phyloP scores from a whole-genome alignment of 1,284 basidiomycete species.

The Pterulicium gracile region DNA sequence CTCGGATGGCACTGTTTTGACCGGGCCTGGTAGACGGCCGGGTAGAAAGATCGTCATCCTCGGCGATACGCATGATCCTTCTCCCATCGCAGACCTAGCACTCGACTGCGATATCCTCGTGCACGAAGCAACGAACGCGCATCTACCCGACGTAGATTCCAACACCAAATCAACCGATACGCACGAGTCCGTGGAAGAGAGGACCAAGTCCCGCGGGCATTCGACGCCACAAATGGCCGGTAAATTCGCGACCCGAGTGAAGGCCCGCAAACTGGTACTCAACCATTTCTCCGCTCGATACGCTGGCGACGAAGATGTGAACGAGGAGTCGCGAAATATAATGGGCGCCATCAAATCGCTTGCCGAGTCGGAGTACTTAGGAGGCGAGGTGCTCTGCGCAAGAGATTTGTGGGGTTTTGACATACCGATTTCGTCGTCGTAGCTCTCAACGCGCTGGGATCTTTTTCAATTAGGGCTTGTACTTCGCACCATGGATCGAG shows the following conservation, averaged over 20 bases:
- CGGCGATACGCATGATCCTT: conserved; percentile 76
- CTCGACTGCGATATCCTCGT: conserved; percentile 55
- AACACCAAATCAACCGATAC: conserved; percentile 47
- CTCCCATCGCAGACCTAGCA: conserved; percentile 46
- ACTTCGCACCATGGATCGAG: no score
- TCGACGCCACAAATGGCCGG: conserved; percentile 91
- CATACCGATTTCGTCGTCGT: conserved; percentile 21
- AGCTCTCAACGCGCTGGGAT: no score
- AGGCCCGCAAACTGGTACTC: conserved; percentile 59
- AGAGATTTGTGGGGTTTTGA: conserved; percentile 64
- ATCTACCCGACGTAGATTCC: conserved; percentile 60
- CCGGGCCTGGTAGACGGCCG: conserved; percentile 55
- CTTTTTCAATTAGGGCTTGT: no score
- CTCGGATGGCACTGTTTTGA: conserved; percentile 67
- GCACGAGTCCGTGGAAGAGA: conserved; percentile 50
- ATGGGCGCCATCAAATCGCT: conserved; percentile 53
- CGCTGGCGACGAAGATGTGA: conserved; percentile 39
- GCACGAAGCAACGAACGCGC: conserved; percentile 90
- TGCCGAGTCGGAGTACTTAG: conserved; percentile 38
- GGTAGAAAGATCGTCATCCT: conserved; percentile 73
- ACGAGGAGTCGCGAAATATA: conserved; percentile 32
- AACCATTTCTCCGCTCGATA: conserved; percentile 81
- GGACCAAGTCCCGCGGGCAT: conserved; percentile 76
- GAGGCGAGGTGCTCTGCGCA: conserved; percentile 50
- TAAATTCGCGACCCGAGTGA: conserved; percentile 61